Conservation (phyloP, 2,329 filamentous ascomycete genomes). For the Parastagonospora nodorum region DNA sequence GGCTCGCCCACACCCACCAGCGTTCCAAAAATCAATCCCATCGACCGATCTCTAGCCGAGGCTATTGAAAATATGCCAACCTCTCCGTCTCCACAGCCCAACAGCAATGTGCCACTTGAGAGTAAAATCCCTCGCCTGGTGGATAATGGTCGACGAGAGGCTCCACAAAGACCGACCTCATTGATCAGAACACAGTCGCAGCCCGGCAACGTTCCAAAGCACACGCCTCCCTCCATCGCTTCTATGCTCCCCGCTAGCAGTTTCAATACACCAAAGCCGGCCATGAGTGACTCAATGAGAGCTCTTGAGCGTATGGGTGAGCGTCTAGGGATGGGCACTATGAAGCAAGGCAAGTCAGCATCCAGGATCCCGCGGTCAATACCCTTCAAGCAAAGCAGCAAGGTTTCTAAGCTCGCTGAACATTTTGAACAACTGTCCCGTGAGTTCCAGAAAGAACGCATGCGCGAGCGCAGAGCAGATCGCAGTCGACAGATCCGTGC, state of each 20-base stretch:
- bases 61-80: conserved; percentile 43
- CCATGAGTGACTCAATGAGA: conserved; percentile 45
- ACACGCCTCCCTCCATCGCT: conserved; percentile 16
- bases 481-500: conserved; percentile 77
- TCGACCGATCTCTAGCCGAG: conserved; percentile 39
- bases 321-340: conserved; percentile 66
- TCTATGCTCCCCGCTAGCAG: conserved; percentile 21
- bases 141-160: conserved; percentile 41
- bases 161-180: conserved; percentile 26
- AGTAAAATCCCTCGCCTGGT: conserved; percentile 48
- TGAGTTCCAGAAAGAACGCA: conserved; percentile 93
- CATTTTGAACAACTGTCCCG: conserved; percentile 97
- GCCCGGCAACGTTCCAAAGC: conserved; percentile 38
- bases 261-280: conserved; percentile 28
- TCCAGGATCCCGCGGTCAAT: conserved; percentile 87
- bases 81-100: conserved; percentile 28
- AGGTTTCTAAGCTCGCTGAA: conserved; percentile 88
- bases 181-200: conserved; percentile 44
- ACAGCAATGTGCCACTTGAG: conserved; percentile 26
- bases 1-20: conserved; percentile 39
- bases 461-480: conserved; percentile 82
- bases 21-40: conserved; percentile 38
- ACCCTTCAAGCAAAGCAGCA: conserved; percentile 66
- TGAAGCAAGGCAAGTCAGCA: conserved; percentile 63
- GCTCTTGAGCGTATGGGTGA: conserved; percentile 74